Evolutionary conservation across 306 rosid species (phyloP), one percentile per base, ranked within the genome.

Genomic region (Lupinus albus): DNA sequence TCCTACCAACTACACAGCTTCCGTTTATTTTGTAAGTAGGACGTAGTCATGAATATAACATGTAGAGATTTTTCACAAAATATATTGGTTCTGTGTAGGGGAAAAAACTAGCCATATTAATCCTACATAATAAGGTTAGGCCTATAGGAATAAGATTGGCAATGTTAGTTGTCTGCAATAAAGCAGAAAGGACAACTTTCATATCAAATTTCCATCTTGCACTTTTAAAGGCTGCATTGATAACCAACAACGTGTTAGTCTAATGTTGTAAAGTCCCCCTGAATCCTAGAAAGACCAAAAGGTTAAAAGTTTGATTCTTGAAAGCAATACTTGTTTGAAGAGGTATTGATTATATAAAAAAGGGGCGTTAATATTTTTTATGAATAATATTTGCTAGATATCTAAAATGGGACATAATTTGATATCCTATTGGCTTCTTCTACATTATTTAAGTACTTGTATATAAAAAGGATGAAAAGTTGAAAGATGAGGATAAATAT

Each of bases 1-100:
- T 77, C 79, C 83, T 30, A 78, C 76, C 82, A 54, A 71, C 69
- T 78, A 38, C 54, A 14, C 85, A 78, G 46, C 72, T 70, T 78
- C 67, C 76, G 65, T 78, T 78, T 61, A 77, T 71, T 78, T 78
- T 70, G 78, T 59, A 63, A 46, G 58, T 63, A 35, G 67, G 71
- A 21, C 74, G 77, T 73, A 45, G 41, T 54, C 47, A 81, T 73
- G 74, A 69, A 61, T 57, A 52, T 41, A 66, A 70, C 70, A 53
- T 60, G 45, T 42, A 54, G 49, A 44, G 12, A n/a, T 44, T 46
- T 76, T 77, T 77, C 64, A 73, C 76, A 69, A 61, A 58, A 45
- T 25, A 25, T 25, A 25, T 54, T 64, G 73, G 74, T 64, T 69
- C 61, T 73, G 59, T 58, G 70, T 73, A 44, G 73, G 30, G 30